These are phyloP conservation scores for Flaveria brownii DNA, from an alignment of 129 eudicot genomes.

Conservation along the genomic window DNA sequence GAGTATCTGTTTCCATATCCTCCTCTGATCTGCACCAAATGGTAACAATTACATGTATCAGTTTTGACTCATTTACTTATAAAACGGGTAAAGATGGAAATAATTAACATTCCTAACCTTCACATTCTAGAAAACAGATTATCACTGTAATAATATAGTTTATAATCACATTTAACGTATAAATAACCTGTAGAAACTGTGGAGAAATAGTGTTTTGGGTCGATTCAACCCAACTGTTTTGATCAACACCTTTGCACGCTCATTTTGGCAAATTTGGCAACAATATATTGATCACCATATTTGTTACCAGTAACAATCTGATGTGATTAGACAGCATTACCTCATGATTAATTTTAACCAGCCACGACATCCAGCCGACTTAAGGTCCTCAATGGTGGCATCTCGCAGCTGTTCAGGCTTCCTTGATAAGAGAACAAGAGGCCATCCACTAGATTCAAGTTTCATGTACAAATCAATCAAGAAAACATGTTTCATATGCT, in stretches of 20 bases:
- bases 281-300: too few species aligned
- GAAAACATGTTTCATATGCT: constrained; percentile 43
- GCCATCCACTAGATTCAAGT: constrained; percentile 54
- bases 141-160: neutral
- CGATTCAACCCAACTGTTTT: neutral
- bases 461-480: constrained; percentile 46
- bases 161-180: neutral
- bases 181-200: neutral
- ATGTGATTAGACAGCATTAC: constrained; percentile 29
- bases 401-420: constrained; percentile 47
- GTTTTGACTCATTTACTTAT: neutral
- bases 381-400: constrained; percentile 41
- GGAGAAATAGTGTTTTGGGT: neutral
- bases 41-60: neutral
- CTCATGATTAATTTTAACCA: constrained; percentile 63
- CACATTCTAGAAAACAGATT: too few species aligned
- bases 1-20: constrained; percentile 41
- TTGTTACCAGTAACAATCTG: neutral
- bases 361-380: constrained; percentile 49
- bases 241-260: neutral
- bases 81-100: neutral
- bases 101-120: neutral
- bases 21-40: constrained; percentile 44
- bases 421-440: constrained; percentile 57
- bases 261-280: neutral